Base-by-base conservation (phyloP, 2,329 filamentous ascomycete genomes). In the Stachybotrys chartarum region DNA sequence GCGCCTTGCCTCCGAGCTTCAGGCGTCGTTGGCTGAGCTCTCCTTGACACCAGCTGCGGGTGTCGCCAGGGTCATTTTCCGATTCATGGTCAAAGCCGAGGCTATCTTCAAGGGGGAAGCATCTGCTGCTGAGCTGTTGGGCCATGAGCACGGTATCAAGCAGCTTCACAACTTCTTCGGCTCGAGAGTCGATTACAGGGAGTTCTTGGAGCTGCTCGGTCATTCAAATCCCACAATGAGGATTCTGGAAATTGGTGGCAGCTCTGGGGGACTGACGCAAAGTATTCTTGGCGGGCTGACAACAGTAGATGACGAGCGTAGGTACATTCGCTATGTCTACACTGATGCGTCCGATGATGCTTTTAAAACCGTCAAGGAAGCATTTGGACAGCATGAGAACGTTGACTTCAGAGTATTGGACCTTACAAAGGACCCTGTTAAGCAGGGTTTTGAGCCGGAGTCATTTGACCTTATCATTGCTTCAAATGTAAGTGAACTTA, bases 291-390 rank as follows among this genome's bases (percentile, higher is more conserved):
- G 6, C 16, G 31, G 7, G 11, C 50, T 52, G 14, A 68, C 30
- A 68, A 31, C 7, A 7, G 30, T 16, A 3, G n/a, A 47, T n/a
- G 49, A 30, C 18, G 49, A 35, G 14, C 16, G 30, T 11, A 18
- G 31, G 16, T 51, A 30, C 49, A 35, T 12, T 17, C 47, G 42
- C 10, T 72, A 74, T 57, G 68, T 65, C 0, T 75, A 65, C 54
- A 74, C 72, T 1, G 72, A 76, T 51, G 66, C 73, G 3, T 74
- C 69, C 7, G 39, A 57, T 11, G 60, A 53, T 6, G 69, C 68
- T 56, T 67, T 71, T 49, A 54, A 54, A 7, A 44, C 50, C 3
- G 67, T 66, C 3, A 55, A 58, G 24, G 55, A 60, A 16, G 45
- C 50, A 42, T 62, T 55, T 57, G 65, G 18, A 8, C 5, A 42